phyloP scores from a whole-genome alignment of 805 yeast genomes.

The Teunomyces barrocoloradensis region DNA sequence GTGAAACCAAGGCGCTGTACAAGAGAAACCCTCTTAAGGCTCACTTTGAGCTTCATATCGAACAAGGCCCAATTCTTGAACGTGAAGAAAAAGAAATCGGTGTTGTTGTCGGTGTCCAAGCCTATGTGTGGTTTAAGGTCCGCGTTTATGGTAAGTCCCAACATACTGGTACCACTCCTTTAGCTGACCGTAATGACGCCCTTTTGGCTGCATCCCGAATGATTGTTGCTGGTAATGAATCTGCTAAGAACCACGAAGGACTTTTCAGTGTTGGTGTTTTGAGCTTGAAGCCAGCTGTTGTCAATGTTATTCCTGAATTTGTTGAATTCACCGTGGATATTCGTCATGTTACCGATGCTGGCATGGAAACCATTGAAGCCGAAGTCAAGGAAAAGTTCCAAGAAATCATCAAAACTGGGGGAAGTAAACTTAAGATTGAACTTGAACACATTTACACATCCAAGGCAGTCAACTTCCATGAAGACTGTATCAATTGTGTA shows the following conservation, averaged over 20 bases:
- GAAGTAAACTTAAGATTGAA: constrained; percentile 33
- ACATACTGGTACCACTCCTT: constrained; percentile 75
- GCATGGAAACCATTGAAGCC: constrained; percentile 31
- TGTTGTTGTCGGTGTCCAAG: constrained; percentile 65
- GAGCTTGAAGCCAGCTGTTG: constrained; percentile 56
- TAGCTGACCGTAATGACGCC: constrained; percentile 49
- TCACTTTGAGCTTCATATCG: constrained; percentile 74
- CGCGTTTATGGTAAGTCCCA: constrained; percentile 61
- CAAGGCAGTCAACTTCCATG: constrained; percentile 40
- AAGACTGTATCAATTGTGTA: constrained; percentile 48
- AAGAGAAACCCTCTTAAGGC: constrained; percentile 56
- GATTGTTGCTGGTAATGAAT: constrained; percentile 53
- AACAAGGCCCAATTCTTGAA: constrained; percentile 73
- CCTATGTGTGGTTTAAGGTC: constrained; percentile 59
- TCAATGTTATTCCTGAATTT: constrained; percentile 64
- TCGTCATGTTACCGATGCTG: constrained; percentile 52
- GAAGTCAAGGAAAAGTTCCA: constrained; percentile 39
- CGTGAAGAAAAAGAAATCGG: constrained; percentile 56
- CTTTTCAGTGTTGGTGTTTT: constrained; percentile 59
- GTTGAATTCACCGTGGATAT: constrained; percentile 61
- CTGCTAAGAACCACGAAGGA: constrained; percentile 52
- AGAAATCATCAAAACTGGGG: constrained; percentile 29
- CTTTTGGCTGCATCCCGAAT: constrained; percentile 49
- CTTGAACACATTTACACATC: constrained; percentile 48
- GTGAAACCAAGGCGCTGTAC: constrained; percentile 48